Evolutionary conservation across 1,284 basidiomycete species (phyloP).

Genomic region (Melampsora occidentalis): DNA sequence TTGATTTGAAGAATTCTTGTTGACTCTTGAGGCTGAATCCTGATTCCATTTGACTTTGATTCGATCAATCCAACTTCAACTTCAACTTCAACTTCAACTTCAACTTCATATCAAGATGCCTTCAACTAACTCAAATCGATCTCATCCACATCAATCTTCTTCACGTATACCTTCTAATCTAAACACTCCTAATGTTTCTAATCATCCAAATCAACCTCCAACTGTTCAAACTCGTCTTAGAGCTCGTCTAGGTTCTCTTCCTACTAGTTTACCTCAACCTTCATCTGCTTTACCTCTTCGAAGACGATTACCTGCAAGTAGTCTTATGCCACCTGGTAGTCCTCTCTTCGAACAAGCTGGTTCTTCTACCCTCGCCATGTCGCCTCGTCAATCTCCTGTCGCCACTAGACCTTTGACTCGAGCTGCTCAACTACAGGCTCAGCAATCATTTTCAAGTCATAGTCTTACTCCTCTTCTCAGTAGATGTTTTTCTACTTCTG

Average conservation of each 20-base stretch:
- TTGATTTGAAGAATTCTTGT: too few species aligned
- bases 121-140: not conserved
- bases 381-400: not conserved
- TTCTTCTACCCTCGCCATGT: not conserved
- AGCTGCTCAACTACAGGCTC: slow-evolving; percentile 1
- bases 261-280: not conserved
- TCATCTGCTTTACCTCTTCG: not conserved
- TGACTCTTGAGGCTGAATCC: too few species aligned
- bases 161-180: not conserved
- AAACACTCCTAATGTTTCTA: not conserved
- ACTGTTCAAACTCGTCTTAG: not conserved
- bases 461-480: not conserved
- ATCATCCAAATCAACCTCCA: not conserved
- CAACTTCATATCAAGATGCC: too few species aligned
- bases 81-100: too few species aligned
- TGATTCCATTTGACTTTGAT: too few species aligned
- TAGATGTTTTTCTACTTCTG: not conserved
- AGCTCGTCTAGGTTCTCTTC: slow-evolving; percentile 3
- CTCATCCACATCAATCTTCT: not conserved
- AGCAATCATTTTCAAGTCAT: slow-evolving; percentile 6
- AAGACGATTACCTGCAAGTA: not conserved
- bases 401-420: not conserved
- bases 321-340: slow-evolving; percentile 3
- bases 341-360: slow-evolving; percentile 9
- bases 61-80: too few species aligned